Conservation (phyloP, 192 early-diverging fungal species). For the Phlyctochytrium arcticum region DNA sequence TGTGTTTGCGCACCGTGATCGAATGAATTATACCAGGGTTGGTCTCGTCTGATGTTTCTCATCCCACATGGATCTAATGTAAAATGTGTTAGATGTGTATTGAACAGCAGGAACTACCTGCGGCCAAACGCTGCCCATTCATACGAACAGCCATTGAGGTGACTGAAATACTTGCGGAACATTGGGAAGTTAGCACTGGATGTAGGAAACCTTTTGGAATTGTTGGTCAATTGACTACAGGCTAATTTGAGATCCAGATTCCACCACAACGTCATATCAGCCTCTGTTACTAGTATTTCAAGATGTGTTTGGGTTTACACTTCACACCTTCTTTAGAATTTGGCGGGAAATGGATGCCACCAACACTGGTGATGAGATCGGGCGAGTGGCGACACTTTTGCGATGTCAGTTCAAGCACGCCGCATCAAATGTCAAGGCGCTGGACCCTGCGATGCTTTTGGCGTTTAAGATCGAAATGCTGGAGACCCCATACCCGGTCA, state of each 20-base stretch:
- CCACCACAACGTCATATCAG: constrained; percentile 56
- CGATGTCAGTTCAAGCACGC: constrained; percentile 57
- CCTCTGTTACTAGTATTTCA: constrained; percentile 62
- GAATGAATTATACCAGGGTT: neutral
- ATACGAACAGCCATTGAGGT: constrained; percentile 59
- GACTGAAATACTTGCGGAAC: constrained; percentile 61
- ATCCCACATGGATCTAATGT: neutral
- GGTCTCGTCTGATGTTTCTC: neutral
- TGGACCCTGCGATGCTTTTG: constrained; percentile 1
- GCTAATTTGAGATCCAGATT: constrained; percentile 10
- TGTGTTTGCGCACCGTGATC: constrained; percentile 38
- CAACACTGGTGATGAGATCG: constrained; percentile 25
- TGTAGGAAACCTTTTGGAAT: constrained; percentile 40
- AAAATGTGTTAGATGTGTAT: constrained; percentile 11
- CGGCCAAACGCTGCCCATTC: constrained; percentile 50
- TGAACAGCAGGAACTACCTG: constrained; percentile 27
- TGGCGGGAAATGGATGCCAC: constrained; percentile 63
- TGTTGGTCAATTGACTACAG: neutral
- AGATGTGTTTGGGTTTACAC: constrained; percentile 48
- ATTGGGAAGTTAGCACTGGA: constrained; percentile 65
- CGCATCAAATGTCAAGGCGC: constrained; percentile 26
- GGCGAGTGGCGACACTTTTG: constrained; percentile 50
- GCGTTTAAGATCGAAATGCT: constrained; percentile 60
- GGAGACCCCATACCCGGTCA: constrained; percentile 52
- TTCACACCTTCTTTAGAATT: constrained; percentile 53